A percentile compares a stretch with the other conserved stretches of the same genome.
Evolutionary conservation across 208 protist genomes (phyloP).

Genomic region (Leishmania major): DNA sequence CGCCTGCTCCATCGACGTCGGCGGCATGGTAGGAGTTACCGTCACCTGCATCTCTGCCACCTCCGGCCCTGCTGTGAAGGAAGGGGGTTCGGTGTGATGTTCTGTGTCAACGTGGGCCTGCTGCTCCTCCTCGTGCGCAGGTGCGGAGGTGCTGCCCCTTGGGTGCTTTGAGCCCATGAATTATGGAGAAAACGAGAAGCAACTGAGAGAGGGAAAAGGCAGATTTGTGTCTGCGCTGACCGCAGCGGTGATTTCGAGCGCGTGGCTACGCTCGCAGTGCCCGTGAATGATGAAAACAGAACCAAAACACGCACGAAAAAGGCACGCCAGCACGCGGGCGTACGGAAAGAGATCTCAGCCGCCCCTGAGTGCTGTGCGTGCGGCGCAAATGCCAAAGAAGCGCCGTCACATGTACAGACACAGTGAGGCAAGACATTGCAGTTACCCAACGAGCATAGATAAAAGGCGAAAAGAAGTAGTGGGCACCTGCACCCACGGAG

Average conservation of each 20-base stretch:
- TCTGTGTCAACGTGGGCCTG: background rate
- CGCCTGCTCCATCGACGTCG: background rate
- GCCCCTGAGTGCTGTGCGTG: background rate
- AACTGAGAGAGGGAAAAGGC: background rate
- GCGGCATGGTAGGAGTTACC: background rate
- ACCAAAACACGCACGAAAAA: background rate
- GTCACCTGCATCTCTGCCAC: background rate
- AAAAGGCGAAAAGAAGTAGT: background rate
- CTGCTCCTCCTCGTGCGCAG: background rate
- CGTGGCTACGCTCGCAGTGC: background rate
- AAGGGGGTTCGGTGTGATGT: background rate
- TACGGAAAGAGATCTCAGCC: background rate
- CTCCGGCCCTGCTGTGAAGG: background rate
- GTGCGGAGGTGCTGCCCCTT: background rate
- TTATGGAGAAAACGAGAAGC: background rate
- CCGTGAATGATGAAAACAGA: background rate
- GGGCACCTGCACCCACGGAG: background rate
- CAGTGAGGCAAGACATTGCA: background rate
- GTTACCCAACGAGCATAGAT: background rate
- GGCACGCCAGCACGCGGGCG: background rate
- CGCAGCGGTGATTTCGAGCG: background rate
- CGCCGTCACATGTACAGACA: background rate
- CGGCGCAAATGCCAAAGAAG: background rate
- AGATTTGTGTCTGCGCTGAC: background rate
- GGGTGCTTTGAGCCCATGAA: slow-evolving; percentile 6